Conservation (phyloP, 148 eudicot species). For the Hydrangea macrophylla region DNA sequence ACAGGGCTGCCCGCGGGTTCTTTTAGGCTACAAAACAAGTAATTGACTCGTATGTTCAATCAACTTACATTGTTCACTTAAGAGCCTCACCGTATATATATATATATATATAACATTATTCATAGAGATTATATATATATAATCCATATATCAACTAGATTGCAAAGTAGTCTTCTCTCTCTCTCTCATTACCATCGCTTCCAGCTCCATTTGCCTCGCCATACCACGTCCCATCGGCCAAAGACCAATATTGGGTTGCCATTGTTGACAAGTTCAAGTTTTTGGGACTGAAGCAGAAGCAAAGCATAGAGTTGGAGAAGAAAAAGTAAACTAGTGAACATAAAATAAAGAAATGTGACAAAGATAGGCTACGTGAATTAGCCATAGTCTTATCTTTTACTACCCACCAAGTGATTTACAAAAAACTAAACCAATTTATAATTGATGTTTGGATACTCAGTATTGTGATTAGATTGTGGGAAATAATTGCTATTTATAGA, state of each 20-base stretch:
- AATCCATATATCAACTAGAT: too few species aligned
- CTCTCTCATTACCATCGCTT: slow-evolving; percentile 32
- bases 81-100: too few species aligned
- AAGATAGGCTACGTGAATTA: background rate
- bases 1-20: too few species aligned
- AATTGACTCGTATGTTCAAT: too few species aligned
- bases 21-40: too few species aligned
- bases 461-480: background rate
- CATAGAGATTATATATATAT: background rate
- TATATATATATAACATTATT: background rate
- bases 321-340: slow-evolving; percentile 9
- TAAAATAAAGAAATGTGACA: slow-evolving; percentile 8
- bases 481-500: slow-evolving; percentile 8
- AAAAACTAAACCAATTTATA: background rate
- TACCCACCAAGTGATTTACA: background rate
- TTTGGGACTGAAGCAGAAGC: slow-evolving; percentile 20
- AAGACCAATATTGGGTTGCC: slow-evolving; percentile 29
- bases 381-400: slow-evolving; percentile 1
- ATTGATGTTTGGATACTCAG: background rate
- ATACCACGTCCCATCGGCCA: slow-evolving; percentile 45
- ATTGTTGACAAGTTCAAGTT: slow-evolving; percentile 24
- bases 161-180: background rate
- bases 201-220: slow-evolving; percentile 42
- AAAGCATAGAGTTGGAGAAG: slow-evolving; percentile 11
- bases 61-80: too few species aligned